Percentiles rank a stretch among this genome's conserved stretches.
These are phyloP conservation scores for Syncephalastrum sp. DNA, from an alignment of 371 early-diverging fungal genomes.

Conservation along the genomic window DNA sequence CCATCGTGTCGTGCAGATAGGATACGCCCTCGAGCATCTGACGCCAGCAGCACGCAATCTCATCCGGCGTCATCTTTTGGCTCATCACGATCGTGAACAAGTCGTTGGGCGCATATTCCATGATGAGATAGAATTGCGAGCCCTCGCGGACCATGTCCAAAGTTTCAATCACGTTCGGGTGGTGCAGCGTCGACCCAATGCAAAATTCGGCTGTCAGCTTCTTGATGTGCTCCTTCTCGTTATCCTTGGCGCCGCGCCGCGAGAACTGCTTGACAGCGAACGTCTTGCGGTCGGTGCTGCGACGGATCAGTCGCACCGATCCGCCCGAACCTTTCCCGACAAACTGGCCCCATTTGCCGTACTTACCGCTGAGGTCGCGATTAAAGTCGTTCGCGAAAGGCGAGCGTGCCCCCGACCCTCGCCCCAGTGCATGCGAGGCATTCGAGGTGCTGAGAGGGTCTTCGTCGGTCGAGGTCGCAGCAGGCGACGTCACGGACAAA, in stretches of 20 bases:
- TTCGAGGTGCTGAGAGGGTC: neutral
- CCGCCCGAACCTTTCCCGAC: conserved; percentile 79
- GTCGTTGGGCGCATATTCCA: conserved; percentile 78
- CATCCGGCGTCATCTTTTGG: conserved; percentile 57
- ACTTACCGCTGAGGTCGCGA: conserved; percentile 29
- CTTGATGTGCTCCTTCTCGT: conserved; percentile 74
- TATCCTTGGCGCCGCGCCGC: conserved; percentile 57
- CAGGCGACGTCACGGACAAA: too few species aligned
- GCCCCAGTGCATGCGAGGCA: neutral
- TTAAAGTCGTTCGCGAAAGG: conserved; percentile 42
- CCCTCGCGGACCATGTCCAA: conserved; percentile 72
- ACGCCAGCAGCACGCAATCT: conserved; percentile 64
- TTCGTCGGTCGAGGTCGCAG: neutral
- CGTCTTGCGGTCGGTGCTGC: conserved; percentile 52
- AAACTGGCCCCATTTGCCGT: conserved; percentile 49
- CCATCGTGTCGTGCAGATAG: conserved; percentile 61
- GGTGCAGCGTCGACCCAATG: conserved; percentile 74
- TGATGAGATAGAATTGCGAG: conserved; percentile 61
- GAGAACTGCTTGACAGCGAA: conserved; percentile 83
- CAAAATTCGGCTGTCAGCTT: conserved; percentile 80
- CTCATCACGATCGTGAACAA: conserved; percentile 66
- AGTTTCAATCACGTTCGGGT: conserved; percentile 80
- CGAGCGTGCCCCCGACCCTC: conserved; percentile 21
- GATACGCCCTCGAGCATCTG: conserved; percentile 71
- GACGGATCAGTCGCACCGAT: conserved; percentile 64